Percentiles rank a stretch among this genome's conserved stretches.
Conservation (phyloP, 1,284 basidiomycete species). For the Fistulina hepatica region DNA sequence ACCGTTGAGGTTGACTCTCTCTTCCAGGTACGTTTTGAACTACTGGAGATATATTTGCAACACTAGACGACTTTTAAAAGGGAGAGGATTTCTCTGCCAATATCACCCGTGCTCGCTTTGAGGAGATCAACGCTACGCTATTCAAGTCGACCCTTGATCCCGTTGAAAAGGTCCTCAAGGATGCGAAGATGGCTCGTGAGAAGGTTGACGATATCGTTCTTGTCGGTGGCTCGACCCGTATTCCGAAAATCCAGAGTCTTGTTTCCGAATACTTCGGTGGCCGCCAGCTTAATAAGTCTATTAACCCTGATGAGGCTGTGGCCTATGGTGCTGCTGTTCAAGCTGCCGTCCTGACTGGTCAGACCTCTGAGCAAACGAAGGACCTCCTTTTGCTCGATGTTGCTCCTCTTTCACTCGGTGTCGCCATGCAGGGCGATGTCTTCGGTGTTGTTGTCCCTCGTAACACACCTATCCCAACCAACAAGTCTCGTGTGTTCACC, state of each 20-base stretch:
- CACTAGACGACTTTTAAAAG: conserved; percentile 23
- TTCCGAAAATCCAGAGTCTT: conserved; percentile 97
- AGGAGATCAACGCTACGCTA: conserved; percentile 91
- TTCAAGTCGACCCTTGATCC: conserved; percentile 99
- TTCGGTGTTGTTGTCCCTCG: conserved; percentile 95
- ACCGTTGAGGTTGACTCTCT: conserved; percentile 99
- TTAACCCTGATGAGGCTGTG: conserved; percentile 94
- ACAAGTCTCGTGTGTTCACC: conserved; percentile 93
- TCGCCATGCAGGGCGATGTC: conserved; percentile 97
- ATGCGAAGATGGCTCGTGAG: conserved; percentile 93
- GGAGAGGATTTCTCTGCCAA: conserved; percentile 92
- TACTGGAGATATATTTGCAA: neutral
- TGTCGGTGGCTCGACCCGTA: conserved; percentile 99
- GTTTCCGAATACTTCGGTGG: conserved; percentile 98
- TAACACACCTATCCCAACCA: conserved; percentile 95
- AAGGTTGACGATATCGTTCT: conserved; percentile 99
- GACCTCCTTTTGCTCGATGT: conserved; percentile 95
- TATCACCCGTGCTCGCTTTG: conserved; percentile 98
- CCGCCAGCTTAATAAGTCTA: conserved; percentile 97
- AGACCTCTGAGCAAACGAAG: conserved; percentile 93
- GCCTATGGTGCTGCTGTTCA: conserved; percentile 96
- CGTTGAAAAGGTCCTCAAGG: conserved; percentile 98
- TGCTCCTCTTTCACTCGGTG: conserved; percentile 91
- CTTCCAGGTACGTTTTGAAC: conserved; percentile 60
- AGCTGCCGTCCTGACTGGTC: conserved; percentile 91